Evolutionary conservation across 2,329 filamentous ascomycete species (phyloP), one percentile per base, ranked within the genome.

Genomic region (Coniella lustricola): DNA sequence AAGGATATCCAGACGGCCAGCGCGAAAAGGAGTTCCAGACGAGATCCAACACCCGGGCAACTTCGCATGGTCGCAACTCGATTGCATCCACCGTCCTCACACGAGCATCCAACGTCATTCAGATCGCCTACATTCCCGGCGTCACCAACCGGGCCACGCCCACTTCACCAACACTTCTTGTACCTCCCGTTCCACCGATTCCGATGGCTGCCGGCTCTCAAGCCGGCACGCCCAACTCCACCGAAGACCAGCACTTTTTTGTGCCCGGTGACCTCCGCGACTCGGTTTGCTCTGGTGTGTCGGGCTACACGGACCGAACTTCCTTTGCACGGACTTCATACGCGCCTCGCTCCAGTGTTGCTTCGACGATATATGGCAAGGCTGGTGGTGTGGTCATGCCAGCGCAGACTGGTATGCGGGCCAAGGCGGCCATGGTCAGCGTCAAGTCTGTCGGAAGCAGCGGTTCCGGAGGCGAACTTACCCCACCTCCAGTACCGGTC

Each of bases 81-180:
- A 89, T 98, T 62, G 93, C 93, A 14, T 96, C 90, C 9, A 97
- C 91, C 21, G 90, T 97, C 51, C 79, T 96, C 52, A 97, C 93
- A 16, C 84, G 93, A 54, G 93, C 93, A 42, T 97, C 93, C 61
- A 98, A 98, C 72, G 91, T 98, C 64, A 98, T 98, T 60, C 93
- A 97, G 69, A 98, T 98, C 67, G 93, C 93, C 48, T 98, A 97
- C 67, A 97, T 98, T 56, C 93, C 93, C 13, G 93, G 93, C 52
- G 90, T 97, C 60, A 96, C 89, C 52, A 96, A 96, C 69, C 81
- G 91, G 57, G 90, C 90, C 12, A 83, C 84, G 7, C 86, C 87
- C 4, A 84, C 85, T n/a, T 91, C 89, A 1, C 87, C 88, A 3
- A 82, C 81, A 34, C 72, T 89, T 17, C 77, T 91, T 44, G 86